Percentiles rank a stretch among this genome's conserved stretches.
These are phyloP conservation scores for Trichophyton schoenleinii DNA, from an alignment of 2,329 filamentous ascomycete species.

Conservation along the genomic window DNA sequence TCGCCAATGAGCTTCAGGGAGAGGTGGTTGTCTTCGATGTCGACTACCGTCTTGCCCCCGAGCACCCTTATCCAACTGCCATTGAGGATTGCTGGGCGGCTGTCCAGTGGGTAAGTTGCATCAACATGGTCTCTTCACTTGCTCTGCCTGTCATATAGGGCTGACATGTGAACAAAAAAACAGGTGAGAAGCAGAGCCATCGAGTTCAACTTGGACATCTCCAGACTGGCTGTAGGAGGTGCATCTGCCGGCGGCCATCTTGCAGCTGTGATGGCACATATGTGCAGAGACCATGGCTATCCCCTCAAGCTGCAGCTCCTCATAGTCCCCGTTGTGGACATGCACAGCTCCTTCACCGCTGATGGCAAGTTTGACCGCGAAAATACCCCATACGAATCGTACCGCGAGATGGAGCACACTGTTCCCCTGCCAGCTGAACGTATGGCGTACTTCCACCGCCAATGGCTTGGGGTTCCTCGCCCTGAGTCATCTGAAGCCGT, in stretches of 20 bases:
- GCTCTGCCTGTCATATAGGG: no score
- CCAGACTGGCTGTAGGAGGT: slow-evolving; percentile 28
- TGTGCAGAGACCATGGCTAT: slow-evolving; percentile 27
- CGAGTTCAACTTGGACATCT: slow-evolving; percentile 25
- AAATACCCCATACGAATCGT: slow-evolving; percentile 28
- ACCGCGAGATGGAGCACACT: slow-evolving; percentile 29
- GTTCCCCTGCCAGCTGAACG: slow-evolving; percentile 24
- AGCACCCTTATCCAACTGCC: slow-evolving; percentile 27
- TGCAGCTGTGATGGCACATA: slow-evolving; percentile 27
- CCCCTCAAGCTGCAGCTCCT: slow-evolving; percentile 28
- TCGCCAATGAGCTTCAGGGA: slow-evolving; percentile 28
- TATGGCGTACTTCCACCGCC: slow-evolving; percentile 30
- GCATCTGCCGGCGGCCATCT: slow-evolving; percentile 31
- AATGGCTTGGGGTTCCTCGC: slow-evolving; percentile 28
- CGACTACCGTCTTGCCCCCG: slow-evolving; percentile 32
- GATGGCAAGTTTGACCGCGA: slow-evolving; percentile 25
- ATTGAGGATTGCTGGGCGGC: slow-evolving; percentile 31
- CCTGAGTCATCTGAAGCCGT: slow-evolving; percentile 25
- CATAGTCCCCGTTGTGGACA: slow-evolving; percentile 26
- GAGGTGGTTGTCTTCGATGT: slow-evolving; percentile 33
- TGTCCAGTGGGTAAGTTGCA: slow-evolving; percentile 26
- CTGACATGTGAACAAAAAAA: no score
- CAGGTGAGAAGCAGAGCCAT: slow-evolving; percentile 24
- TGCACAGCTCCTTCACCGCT: slow-evolving; percentile 26
- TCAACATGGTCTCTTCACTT: neutral